These are phyloP conservation scores for Knoxia roxburghii DNA, from an alignment of 257 asterid genomes.

Conservation along the genomic window DNA sequence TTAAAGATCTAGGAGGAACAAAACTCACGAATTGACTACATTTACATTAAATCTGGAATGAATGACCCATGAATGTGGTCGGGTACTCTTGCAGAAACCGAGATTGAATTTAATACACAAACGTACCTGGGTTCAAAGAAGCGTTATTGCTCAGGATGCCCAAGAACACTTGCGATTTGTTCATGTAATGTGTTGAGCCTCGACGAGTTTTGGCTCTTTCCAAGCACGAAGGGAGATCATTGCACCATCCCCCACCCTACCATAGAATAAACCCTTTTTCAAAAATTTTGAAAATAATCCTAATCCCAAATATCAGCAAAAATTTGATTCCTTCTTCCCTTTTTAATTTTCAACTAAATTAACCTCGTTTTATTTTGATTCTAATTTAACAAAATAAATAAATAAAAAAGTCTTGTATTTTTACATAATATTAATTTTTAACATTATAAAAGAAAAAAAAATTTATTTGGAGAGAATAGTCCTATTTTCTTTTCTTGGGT, in stretches of 20 bases:
- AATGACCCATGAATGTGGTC: not conserved
- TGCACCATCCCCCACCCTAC: slow-evolving; percentile 99
- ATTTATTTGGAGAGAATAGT: too few species aligned
- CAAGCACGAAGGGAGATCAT: slow-evolving; percentile 63
- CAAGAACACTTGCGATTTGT: slow-evolving; percentile 47
- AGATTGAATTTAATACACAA: not conserved
- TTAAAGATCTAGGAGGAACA: not conserved
- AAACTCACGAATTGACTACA: slow-evolving; percentile 1
- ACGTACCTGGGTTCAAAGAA: slow-evolving; percentile 67
- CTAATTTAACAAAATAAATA: too few species aligned
- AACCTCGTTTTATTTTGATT: too few species aligned
- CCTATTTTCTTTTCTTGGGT: too few species aligned
- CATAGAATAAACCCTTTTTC: not conserved
- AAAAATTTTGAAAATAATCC: too few species aligned
- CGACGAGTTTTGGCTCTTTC: slow-evolving; percentile 71
- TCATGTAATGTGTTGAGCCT: slow-evolving; percentile 75
- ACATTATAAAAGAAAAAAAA: too few species aligned
- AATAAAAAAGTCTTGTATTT: too few species aligned
- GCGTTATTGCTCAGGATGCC: slow-evolving; percentile 81
- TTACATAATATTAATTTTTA: too few species aligned
- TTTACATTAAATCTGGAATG: not conserved
- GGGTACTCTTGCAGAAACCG: not conserved
- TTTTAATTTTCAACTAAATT: too few species aligned
- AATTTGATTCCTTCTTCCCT: too few species aligned
- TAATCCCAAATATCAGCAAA: too few species aligned